Evolutionary conservation across 352 stramenopile species (phyloP).

Genomic region (Globisporangium echinulatum): DNA sequence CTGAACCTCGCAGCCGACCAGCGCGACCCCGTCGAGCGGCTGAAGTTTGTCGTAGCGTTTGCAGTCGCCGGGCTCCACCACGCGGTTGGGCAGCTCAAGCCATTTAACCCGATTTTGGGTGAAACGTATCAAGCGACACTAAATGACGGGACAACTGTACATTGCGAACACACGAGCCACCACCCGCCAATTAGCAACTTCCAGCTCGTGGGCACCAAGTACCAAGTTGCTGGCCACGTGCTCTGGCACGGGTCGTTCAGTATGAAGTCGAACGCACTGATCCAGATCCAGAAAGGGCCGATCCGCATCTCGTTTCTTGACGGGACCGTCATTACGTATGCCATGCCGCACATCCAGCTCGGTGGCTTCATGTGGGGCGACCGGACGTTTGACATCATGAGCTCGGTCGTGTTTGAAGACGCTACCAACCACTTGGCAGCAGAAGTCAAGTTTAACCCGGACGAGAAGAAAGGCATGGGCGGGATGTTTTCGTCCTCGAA

Average conservation of each 20-base stretch:
- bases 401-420: conserved; percentile 70
- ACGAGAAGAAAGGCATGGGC: conserved; percentile 84
- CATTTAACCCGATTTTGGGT: conserved; percentile 81
- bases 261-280: conserved; percentile 81
- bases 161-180: conserved; percentile 81
- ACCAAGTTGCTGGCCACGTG: conserved; percentile 62
- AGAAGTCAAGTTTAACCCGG: conserved; percentile 76
- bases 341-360: conserved; percentile 65
- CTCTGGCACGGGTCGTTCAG: conserved; percentile 73
- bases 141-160: conserved; percentile 76
- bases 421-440: conserved; percentile 61
- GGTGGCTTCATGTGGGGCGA: conserved; percentile 78
- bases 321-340: conserved; percentile 62
- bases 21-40: conserved; percentile 57
- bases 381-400: conserved; percentile 71
- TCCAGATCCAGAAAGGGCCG: conserved; percentile 73
- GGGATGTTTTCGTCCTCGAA: conserved; percentile 78
- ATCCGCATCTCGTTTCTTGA: conserved; percentile 69
- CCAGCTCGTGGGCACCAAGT: conserved; percentile 69
- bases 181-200: conserved; percentile 84
- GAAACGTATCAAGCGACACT: conserved; percentile 71
- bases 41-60: conserved; percentile 79
- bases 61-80: conserved; percentile 74
- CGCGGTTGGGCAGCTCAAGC: conserved; percentile 76
- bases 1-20: conserved; percentile 55